These are phyloP conservation scores for Arctium minus DNA, from an alignment of 129 eudicot genomes.

Conservation along the genomic window DNA sequence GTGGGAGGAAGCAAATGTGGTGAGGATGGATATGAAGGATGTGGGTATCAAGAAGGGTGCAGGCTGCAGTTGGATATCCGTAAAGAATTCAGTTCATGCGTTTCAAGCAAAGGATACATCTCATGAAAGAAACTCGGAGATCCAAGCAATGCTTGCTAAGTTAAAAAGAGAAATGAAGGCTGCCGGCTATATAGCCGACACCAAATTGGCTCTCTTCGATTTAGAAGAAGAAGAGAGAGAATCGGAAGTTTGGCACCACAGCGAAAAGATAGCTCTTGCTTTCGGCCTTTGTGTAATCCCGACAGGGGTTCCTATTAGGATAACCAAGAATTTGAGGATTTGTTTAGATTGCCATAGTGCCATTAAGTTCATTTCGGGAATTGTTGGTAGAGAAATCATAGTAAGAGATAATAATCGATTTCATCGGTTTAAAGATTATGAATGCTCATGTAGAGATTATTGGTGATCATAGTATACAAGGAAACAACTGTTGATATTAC, in stretches of 20 bases:
- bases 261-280: slow-evolving; percentile 82
- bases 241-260: slow-evolving; percentile 76
- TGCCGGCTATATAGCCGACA: slow-evolving; percentile 62
- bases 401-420: slow-evolving; percentile 73
- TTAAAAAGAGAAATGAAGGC: slow-evolving; percentile 55
- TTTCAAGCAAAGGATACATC: slow-evolving; percentile 79
- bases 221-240: slow-evolving; percentile 88
- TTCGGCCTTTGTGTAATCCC: slow-evolving; percentile 69
- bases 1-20: slow-evolving; percentile 86
- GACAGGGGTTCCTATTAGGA: slow-evolving; percentile 64
- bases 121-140: slow-evolving; percentile 59
- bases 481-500: background rate
- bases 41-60: slow-evolving; percentile 71
- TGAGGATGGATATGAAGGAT: slow-evolving; percentile 75
- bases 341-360: slow-evolving; percentile 79
- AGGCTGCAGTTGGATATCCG: slow-evolving; percentile 78
- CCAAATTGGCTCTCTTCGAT: slow-evolving; percentile 60
- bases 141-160: slow-evolving; percentile 52
- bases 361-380: slow-evolving; percentile 62
- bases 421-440: slow-evolving; percentile 52
- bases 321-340: slow-evolving; percentile 67
- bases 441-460: slow-evolving; percentile 74
- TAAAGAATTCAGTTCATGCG: slow-evolving; percentile 50
- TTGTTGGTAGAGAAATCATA: slow-evolving; percentile 59
- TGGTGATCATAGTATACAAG: slow-evolving; percentile 34